Evolutionary conservation across 352 stramenopile species (phyloP).

Genomic region (Lagenidium giganteum): DNA sequence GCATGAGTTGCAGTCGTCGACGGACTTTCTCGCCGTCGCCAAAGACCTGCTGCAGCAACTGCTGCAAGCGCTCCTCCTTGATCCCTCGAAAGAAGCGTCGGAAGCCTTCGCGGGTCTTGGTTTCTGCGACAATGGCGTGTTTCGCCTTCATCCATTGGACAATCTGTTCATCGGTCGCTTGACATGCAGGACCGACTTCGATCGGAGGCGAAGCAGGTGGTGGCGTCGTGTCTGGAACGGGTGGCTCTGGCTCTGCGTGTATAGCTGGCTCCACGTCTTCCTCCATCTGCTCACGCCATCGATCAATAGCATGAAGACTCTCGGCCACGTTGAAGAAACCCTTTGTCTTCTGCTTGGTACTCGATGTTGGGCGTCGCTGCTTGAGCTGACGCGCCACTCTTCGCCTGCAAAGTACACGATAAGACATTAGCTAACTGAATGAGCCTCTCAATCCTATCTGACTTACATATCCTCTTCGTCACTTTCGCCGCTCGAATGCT

Average conservation of each 20-base stretch:
- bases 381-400: slow-evolving; percentile 13
- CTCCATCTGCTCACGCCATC: slow-evolving; percentile 67
- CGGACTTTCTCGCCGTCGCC: slow-evolving; percentile 42
- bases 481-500: slow-evolving; percentile 25
- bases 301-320: slow-evolving; percentile 67
- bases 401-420: slow-evolving; percentile 4
- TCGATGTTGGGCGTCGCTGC: slow-evolving; percentile 13
- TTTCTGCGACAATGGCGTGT: slow-evolving; percentile 28
- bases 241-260: slow-evolving; percentile 11
- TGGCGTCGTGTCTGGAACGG: background rate
- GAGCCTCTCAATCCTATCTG: slow-evolving; percentile 1
- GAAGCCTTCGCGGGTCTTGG: slow-evolving; percentile 74
- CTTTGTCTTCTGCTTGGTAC: slow-evolving; percentile 9
- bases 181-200: slow-evolving; percentile 36
- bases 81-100: slow-evolving; percentile 63
- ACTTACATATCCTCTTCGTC: slow-evolving; percentile 60
- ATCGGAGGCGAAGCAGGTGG: background rate
- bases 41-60: slow-evolving; percentile 45
- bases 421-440: background rate
- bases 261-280: slow-evolving; percentile 26
- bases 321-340: slow-evolving; percentile 73
- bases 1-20: slow-evolving; percentile 68
- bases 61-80: slow-evolving; percentile 34
- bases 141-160: slow-evolving; percentile 49
- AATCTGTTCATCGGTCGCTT: slow-evolving; percentile 36